Evolutionary conservation across 2,329 filamentous ascomycete genomes (phyloP), one percentile per base, ranked within the genome.

Genomic region (Penicillium nordicum): DNA sequence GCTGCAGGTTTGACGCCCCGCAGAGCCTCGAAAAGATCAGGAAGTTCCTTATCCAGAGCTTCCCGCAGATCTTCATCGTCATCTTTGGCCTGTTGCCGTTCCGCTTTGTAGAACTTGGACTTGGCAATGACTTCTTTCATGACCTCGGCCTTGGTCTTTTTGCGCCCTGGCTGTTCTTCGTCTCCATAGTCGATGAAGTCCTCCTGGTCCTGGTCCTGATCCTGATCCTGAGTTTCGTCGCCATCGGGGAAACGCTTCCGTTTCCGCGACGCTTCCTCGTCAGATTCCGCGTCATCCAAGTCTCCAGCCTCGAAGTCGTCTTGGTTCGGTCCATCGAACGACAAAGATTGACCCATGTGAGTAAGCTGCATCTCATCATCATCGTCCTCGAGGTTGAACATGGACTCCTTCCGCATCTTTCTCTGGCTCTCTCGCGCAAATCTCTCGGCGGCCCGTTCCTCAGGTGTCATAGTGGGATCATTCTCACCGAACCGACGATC

Each of bases 41-140:
- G 82, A 59, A 97, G 81, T 40, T 91, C 90, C 71, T 92, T 88
- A 72, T 99, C 92, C 16, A 99, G 80, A 71, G 92, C 86, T 57
- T 87, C 87, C 57, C 92, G 84, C 52, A 97, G 74, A 63, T 96
- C 93, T 49, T 95, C 91, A 65, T 99, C 94, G 48, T 94, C 91
- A 59, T 97, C 94, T 70, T 96, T 97, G 29, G 86, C 85, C 58
- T 90, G 87, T 74, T 99, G 94, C 40, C 94, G 86, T 76, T 97
- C 92, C 69, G 93, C 92, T 76, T 96, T 97, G 82, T 97, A 84
- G 60, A 90, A 81, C 72, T 99, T 99, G 1, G 93, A 97, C 76
- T 99, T 99, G 58, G 92, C 90, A 63, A 99, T 97, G 59, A 99
- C 83, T 74, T 99, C 95, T 68, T 96, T 89, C 90, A 97, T 97